Evolutionary conservation across 2,329 filamentous ascomycete genomes (phyloP).

Genomic region (Fusarium verrucosum): DNA sequence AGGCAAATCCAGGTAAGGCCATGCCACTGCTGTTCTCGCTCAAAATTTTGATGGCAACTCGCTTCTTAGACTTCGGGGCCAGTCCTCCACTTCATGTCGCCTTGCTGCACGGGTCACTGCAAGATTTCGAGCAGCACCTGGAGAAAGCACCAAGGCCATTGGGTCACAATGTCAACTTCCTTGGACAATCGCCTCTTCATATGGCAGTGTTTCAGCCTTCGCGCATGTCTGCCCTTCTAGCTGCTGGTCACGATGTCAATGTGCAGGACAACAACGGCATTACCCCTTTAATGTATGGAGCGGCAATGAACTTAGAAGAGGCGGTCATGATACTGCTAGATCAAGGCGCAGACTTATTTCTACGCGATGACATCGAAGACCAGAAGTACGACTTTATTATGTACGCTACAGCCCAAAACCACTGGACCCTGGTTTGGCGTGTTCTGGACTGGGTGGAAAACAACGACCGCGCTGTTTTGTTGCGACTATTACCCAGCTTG

Average conservation of each 20-base stretch:
- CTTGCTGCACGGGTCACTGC: background rate
- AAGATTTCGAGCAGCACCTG: background rate
- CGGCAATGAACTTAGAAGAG: background rate
- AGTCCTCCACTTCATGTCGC: background rate
- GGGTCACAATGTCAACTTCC: background rate
- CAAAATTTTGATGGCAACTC: no score
- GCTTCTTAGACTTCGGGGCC: background rate
- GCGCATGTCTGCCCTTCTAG: background rate
- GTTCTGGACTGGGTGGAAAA: background rate
- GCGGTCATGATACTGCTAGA: background rate
- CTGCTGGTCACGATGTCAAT: background rate
- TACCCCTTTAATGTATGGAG: background rate
- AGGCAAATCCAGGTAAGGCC: background rate
- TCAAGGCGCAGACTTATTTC: background rate
- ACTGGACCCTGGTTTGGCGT: background rate
- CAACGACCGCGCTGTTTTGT: no score
- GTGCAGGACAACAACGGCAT: fast-evolving
- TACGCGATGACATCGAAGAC: no score
- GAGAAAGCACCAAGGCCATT: fast-evolving
- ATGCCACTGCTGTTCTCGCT: no score
- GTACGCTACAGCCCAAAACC: no score
- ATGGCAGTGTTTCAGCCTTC: background rate
- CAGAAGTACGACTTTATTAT: no score
- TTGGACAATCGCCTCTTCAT: constrained; percentile 9
- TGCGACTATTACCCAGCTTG: no score